These are phyloP conservation scores for Hysterium pulicare DNA, from an alignment of 2,329 filamentous ascomycete genomes.

Conservation along the genomic window DNA sequence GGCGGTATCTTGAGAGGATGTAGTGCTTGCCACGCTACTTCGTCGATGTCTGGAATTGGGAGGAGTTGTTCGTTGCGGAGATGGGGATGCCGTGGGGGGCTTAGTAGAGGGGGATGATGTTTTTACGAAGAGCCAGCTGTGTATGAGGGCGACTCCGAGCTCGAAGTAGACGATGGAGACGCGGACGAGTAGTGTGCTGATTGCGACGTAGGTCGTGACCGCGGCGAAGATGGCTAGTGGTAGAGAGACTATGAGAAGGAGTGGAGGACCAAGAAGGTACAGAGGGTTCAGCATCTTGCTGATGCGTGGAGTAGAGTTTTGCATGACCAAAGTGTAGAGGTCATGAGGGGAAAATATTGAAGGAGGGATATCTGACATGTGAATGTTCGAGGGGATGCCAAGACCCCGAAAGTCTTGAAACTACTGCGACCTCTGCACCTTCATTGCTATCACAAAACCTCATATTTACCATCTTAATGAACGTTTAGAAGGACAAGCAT, in stretches of 20 bases:
- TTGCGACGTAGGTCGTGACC: conserved; percentile 38
- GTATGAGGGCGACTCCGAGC: conserved; percentile 38
- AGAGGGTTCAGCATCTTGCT: conserved; percentile 14
- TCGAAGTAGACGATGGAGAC: conserved; percentile 42
- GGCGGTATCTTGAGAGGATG: conserved; percentile 19
- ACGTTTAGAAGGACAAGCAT: too few relatives aligned
- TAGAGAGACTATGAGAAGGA: conserved; percentile 37
- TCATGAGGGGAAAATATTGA: not conserved
- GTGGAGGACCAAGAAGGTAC: conserved; percentile 32
- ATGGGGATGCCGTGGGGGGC: conserved; percentile 13
- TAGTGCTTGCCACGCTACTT: conserved; percentile 20
- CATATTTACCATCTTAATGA: too few relatives aligned
- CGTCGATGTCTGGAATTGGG: conserved; percentile 19
- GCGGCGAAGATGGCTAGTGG: conserved; percentile 38
- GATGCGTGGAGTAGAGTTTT: not conserved
- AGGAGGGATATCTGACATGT: conserved; percentile 2
- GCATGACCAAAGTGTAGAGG: not conserved
- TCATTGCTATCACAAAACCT: too few relatives aligned
- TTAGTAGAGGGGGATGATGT: conserved; percentile 17
- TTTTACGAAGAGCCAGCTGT: conserved; percentile 30
- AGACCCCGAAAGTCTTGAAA: not conserved
- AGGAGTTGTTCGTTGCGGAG: conserved; percentile 16
- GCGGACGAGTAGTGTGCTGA: conserved; percentile 38
- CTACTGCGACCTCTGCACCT: not conserved
- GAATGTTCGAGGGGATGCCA: conserved; percentile 5